Evolutionary conservation across 306 rosid species (phyloP), one percentile per base, ranked within the genome.

Genomic region (Coriaria nepalensis): DNA sequence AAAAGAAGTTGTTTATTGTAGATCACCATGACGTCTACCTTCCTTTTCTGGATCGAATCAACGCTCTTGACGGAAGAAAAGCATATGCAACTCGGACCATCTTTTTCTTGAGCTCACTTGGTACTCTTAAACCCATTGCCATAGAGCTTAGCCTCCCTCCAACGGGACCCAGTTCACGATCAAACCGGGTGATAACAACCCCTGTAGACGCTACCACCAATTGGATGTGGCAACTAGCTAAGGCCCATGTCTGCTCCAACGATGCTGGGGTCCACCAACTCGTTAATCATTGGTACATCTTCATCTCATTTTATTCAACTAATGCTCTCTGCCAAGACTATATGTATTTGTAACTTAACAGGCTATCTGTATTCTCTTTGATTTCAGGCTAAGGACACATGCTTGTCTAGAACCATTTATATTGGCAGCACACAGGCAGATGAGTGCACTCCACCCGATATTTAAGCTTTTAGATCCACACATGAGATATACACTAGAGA

Each of bases 201-300:
- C 76, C 92, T 0, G 55, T 52, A 0, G 95, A 90, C 45, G 98
- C 98, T 9, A 79, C 98, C 2, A 50, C 80, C 57, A 77, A 68
- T 50, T 90, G 98, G 98, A 10, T 44, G 12, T 90, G 98, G 98
- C 83, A 75, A 68, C 87, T 90, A 44, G 98, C 98, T 13, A 90
- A 90, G 73, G 82, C 95, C 5, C 98, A 90, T 33, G 92, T 81
- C 34, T 74, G 87, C 61, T 53, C 90, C 69, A 90, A 90, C 15
- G 98, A 90, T 36, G 94, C 87, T 2, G 98, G 98, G 6, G 94
- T 85, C 33, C 98, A 90, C 73, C 98, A 90, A 67, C 98, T 90
- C 29, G 76, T 75, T 10, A 77, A 90, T 67, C 98, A 90, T 69
- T 90, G 95, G 98, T 87, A 72, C 43, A 20, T 20, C 29, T 20